Percentiles rank a stretch among this genome's conserved stretches.
phyloP scores from a whole-genome alignment of 2,329 filamentous ascomycete genomes.

The Alternaria longipes region DNA sequence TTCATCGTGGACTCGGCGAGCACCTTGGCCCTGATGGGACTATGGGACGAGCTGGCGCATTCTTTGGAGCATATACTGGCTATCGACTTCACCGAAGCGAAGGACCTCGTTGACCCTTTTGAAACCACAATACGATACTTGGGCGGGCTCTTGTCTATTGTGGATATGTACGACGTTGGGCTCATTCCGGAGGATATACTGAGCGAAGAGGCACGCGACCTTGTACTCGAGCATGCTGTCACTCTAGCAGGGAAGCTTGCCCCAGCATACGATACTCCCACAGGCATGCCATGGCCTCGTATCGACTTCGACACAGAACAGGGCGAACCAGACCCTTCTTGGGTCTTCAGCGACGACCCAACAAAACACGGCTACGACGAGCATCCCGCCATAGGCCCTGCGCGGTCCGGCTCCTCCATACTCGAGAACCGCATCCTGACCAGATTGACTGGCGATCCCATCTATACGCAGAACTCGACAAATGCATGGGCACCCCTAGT shows the following conservation, averaged over 20 bases:
- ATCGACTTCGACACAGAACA: slow-evolving; percentile 52
- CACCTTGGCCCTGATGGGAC: slow-evolving; percentile 53
- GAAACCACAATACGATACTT: slow-evolving; percentile 56
- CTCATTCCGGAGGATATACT: slow-evolving; percentile 49
- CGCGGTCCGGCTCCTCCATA: slow-evolving; percentile 56
- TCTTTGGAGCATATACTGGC: slow-evolving; percentile 51
- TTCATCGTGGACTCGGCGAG: slow-evolving; percentile 55
- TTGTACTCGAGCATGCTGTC: slow-evolving; percentile 51
- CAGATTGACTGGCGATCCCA: slow-evolving; percentile 51
- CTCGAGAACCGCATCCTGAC: slow-evolving; percentile 56
- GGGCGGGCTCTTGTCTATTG: slow-evolving; percentile 51
- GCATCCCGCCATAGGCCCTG: slow-evolving; percentile 52
- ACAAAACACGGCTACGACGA: slow-evolving; percentile 44
- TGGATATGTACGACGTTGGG: slow-evolving; percentile 54
- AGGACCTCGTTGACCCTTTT: slow-evolving; percentile 53
- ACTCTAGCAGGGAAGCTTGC: slow-evolving; percentile 50
- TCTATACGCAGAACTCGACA: slow-evolving; percentile 56
- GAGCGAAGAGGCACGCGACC: slow-evolving; percentile 39
- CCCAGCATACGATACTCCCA: slow-evolving; percentile 53
- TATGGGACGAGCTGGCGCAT: slow-evolving; percentile 54
- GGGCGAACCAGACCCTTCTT: slow-evolving; percentile 45
- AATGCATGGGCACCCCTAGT: slow-evolving; percentile 57
- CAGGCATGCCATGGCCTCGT: slow-evolving; percentile 57
- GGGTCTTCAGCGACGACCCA: slow-evolving; percentile 39
- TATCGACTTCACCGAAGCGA: slow-evolving; percentile 49